phyloP scores from a whole-genome alignment of 2,329 filamentous ascomycete species.

The Ophiobolus disseminans region DNA sequence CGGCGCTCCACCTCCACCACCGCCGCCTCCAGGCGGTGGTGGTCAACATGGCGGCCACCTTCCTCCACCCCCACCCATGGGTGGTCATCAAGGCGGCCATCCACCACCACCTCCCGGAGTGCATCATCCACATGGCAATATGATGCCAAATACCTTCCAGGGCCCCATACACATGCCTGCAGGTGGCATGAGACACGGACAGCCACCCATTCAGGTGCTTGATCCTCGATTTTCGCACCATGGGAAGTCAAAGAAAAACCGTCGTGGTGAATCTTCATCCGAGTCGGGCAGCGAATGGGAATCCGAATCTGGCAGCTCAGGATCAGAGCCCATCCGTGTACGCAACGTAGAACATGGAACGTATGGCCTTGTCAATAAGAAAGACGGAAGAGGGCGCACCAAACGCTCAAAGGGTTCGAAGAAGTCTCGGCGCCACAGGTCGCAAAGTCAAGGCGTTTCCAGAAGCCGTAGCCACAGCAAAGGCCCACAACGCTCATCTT shows the following conservation, averaged over 20 bases:
- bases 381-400: slow-evolving; percentile 22
- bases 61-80: slow-evolving; percentile 10
- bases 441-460: slow-evolving; percentile 16
- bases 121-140: slow-evolving; percentile 13
- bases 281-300: slow-evolving; percentile 26
- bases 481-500: background rate
- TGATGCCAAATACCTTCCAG: slow-evolving; percentile 29
- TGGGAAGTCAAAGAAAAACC: slow-evolving; percentile 24
- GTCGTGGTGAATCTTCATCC: slow-evolving; percentile 10
- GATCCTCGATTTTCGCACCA: slow-evolving; percentile 14
- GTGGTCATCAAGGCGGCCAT: background rate
- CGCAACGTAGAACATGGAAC: slow-evolving; percentile 28
- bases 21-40: slow-evolving; percentile 7
- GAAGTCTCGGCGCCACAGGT: slow-evolving; percentile 17
- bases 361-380: slow-evolving; percentile 21
- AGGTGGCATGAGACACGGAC: slow-evolving; percentile 13
- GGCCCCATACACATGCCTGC: slow-evolving; percentile 5
- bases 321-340: slow-evolving; percentile 19
- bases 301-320: slow-evolving; percentile 23
- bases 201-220: slow-evolving; percentile 11
- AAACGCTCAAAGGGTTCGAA: slow-evolving; percentile 13
- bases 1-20: slow-evolving; percentile 13
- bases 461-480: slow-evolving; percentile 16
- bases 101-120: slow-evolving; percentile 9
- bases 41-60: background rate